Evolutionary conservation across 1,284 basidiomycete species (phyloP).

Genomic region (Ceratobasidium sp.): DNA sequence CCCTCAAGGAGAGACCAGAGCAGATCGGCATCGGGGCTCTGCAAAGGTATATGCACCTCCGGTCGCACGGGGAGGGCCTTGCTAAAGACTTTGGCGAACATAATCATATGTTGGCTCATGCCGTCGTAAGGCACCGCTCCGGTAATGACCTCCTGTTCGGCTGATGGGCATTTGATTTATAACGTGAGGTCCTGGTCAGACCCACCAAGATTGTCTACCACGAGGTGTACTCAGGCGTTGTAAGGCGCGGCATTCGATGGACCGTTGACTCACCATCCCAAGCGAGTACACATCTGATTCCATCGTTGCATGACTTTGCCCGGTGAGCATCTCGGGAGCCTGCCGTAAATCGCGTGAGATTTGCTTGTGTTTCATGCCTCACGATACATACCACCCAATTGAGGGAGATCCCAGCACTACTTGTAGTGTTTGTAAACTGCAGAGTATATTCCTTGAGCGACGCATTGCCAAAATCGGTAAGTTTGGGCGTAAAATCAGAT

Average conservation of each 20-base stretch:
- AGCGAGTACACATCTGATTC: too few species aligned
- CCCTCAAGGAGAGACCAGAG: background rate
- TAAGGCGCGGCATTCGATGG: too few species aligned
- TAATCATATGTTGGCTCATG: background rate
- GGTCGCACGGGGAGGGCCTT: constrained; percentile 1
- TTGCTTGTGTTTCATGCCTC: background rate
- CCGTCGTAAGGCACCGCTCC: background rate
- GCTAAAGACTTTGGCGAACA: background rate
- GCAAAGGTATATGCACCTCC: background rate
- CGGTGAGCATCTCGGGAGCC: background rate
- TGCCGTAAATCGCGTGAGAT: background rate
- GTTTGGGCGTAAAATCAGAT: background rate
- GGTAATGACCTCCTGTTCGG: constrained; percentile 3
- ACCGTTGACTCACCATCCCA: background rate
- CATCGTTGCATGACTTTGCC: too few species aligned
- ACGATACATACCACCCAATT: background rate
- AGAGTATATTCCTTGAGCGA: too few species aligned
- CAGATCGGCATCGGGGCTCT: background rate
- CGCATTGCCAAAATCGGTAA: constrained; percentile 5
- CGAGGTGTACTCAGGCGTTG: too few species aligned
- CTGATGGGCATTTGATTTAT: background rate
- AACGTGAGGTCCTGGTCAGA: background rate
- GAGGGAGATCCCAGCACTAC: too few species aligned
- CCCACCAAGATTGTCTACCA: background rate
- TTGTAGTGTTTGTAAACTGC: too few species aligned